Evolutionary conservation across 805 yeast species (phyloP).

Genomic region (Candida maesae): DNA sequence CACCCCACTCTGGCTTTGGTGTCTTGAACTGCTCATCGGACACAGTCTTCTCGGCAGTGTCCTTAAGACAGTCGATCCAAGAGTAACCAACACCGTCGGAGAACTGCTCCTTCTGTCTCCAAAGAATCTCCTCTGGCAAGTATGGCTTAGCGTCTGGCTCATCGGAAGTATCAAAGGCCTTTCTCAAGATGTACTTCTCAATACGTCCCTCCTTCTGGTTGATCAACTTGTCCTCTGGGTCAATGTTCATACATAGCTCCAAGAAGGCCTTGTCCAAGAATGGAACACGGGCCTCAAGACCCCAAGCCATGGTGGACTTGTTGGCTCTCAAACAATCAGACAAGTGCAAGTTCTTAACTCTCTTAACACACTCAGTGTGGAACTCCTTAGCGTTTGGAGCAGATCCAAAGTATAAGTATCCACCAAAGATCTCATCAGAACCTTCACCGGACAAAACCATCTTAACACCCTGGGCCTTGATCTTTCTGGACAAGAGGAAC

Average conservation of each 20-base stretch:
- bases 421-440: conserved; percentile 98
- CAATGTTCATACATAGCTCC: conserved; percentile 89
- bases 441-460: conserved; percentile 99
- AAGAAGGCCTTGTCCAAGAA: conserved; percentile 93
- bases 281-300: conserved; percentile 99
- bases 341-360: conserved; percentile 95
- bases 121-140: conserved; percentile 92
- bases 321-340: conserved; percentile 98
- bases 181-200: conserved; percentile 94
- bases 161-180: conserved; percentile 93
- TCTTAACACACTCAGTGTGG: conserved; percentile 92
- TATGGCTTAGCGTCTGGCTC: conserved; percentile 77
- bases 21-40: conserved; percentile 85
- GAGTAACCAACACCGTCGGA: conserved; percentile 99
- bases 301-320: conserved; percentile 99
- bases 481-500: conserved; percentile 93
- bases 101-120: conserved; percentile 99
- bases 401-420: conserved; percentile 93
- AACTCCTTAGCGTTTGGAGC: conserved; percentile 93
- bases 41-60: conserved; percentile 82
- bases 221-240: conserved; percentile 89
- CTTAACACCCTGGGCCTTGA: conserved; percentile 99
- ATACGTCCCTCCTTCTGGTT: conserved; percentile 66
- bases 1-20: conserved; percentile 96
- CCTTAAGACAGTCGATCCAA: conserved; percentile 98